phyloP scores from a whole-genome alignment of 192 early-diverging fungal genomes.

The Chytriomyces sp. region DNA sequence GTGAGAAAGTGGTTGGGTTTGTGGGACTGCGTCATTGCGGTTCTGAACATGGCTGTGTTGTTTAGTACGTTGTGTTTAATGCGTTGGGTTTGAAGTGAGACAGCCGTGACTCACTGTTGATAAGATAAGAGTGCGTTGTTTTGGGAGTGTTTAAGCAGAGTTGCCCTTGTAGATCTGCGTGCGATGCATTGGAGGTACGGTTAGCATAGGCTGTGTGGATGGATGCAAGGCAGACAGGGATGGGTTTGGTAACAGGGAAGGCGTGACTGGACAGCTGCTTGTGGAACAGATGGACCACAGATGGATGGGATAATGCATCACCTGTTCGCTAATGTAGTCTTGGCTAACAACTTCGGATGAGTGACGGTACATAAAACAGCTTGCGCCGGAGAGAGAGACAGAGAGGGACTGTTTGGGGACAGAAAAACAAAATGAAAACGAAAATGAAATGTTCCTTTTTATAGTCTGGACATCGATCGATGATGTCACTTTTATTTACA shows the following conservation, averaged over 20 bases:
- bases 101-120: neutral
- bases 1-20: slow-evolving; percentile 69
- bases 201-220: slow-evolving; percentile 24
- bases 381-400: neutral
- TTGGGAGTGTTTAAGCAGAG: neutral
- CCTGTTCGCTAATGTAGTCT: neutral
- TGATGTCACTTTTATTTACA: too few relatives aligned
- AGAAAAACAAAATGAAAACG: too few relatives aligned
- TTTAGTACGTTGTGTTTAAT: too few relatives aligned
- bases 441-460: too few relatives aligned
- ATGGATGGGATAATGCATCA: neutral
- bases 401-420: too few relatives aligned
- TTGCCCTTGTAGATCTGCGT: neutral
- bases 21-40: neutral
- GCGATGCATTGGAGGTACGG: slow-evolving; percentile 17
- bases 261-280: neutral
- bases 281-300: neutral
- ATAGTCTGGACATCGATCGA: too few relatives aligned
- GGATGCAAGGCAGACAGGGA: neutral
- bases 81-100: too few relatives aligned
- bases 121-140: neutral
- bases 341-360: slow-evolving; percentile 20
- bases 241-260: too few relatives aligned
- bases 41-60: too few relatives aligned
- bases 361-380: slow-evolving; percentile 31